Evolutionary conservation across 495 filamentous ascomycete species (phyloP).

Genomic region (Penicillium coffeae): DNA sequence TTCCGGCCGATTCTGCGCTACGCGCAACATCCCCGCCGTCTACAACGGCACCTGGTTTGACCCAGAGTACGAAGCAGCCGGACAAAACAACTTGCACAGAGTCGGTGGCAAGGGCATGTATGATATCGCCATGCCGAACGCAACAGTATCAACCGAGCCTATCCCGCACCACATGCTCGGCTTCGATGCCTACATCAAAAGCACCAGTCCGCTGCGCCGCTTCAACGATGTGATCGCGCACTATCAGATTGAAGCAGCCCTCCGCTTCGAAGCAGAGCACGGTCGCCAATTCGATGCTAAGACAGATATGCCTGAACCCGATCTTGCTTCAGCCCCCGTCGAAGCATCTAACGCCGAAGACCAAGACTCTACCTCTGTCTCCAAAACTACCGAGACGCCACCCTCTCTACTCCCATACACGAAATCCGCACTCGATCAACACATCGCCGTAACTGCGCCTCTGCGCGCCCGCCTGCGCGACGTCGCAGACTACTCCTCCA

Average conservation of each 20-base stretch:
- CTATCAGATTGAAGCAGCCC: constrained; percentile 84
- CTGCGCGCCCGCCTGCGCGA: constrained; percentile 30
- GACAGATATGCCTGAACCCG: constrained; percentile 9
- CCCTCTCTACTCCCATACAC: constrained; percentile 60
- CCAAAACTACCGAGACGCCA: background rate
- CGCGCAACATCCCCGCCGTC: constrained; percentile 72
- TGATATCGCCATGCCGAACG: constrained; percentile 42
- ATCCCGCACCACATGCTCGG: constrained; percentile 60
- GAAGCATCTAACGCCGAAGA: constrained; percentile 16
- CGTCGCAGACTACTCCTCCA: constrained; percentile 32
- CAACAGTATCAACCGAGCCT: constrained; percentile 46
- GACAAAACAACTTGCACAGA: constrained; percentile 29
- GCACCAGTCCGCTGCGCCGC: constrained; percentile 81
- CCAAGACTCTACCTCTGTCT: background rate
- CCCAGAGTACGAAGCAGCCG: constrained; percentile 47
- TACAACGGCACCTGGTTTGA: constrained; percentile 67
- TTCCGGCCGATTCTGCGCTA: constrained; percentile 67
- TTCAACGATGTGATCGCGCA: constrained; percentile 81
- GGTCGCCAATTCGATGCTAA: constrained; percentile 48
- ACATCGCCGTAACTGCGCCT: constrained; percentile 31
- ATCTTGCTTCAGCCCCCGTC: background rate
- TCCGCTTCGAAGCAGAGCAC: constrained; percentile 62
- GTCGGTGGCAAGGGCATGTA: constrained; percentile 32
- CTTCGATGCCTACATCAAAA: constrained; percentile 67
- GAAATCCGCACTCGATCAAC: constrained; percentile 47